A percentile compares a stretch with the other conserved stretches of the same genome.
Conservation (phyloP, 208 protist species). For the Trypanosoma grayi region DNA sequence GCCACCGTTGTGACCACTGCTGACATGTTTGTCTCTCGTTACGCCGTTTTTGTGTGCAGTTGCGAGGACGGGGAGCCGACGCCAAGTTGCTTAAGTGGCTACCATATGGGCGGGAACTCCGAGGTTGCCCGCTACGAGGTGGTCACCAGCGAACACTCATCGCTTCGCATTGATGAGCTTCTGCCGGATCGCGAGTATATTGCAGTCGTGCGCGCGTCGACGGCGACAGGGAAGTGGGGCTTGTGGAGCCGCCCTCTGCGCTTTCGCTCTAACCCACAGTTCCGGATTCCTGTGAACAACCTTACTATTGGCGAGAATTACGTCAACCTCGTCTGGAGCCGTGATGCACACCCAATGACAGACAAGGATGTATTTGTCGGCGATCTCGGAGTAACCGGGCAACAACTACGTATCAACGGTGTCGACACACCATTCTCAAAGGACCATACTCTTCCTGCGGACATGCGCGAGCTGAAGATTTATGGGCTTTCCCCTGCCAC, state of each 20-base stretch:
- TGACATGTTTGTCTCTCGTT: constrained; percentile 74
- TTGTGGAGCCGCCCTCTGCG: constrained; percentile 82
- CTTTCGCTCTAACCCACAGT: constrained; percentile 88
- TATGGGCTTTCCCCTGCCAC: constrained; percentile 77
- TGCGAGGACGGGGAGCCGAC: constrained; percentile 29
- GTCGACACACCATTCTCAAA: constrained; percentile 76
- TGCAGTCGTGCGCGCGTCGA: constrained; percentile 82
- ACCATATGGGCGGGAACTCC: constrained; percentile 67
- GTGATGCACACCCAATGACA: constrained; percentile 39
- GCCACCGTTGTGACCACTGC: constrained; percentile 30
- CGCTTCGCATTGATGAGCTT: constrained; percentile 68
- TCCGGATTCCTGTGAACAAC: constrained; percentile 81
- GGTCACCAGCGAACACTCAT: constrained; percentile 82
- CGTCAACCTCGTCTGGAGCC: constrained; percentile 81
- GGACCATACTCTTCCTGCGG: constrained; percentile 76
- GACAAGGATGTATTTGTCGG: constrained; percentile 65
- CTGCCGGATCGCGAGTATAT: constrained; percentile 86
- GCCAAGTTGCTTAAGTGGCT: constrained; percentile 63
- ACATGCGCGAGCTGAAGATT: constrained; percentile 86
- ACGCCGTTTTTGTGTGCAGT: constrained; percentile 80
- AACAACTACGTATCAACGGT: constrained; percentile 88
- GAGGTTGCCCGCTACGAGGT: constrained; percentile 54
- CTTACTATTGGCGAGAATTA: constrained; percentile 93
- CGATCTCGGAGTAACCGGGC: constrained; percentile 79
- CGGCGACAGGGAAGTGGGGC: constrained; percentile 79